Evolutionary conservation across 768 basidiomycete species (phyloP), one percentile per base, ranked within the genome.

Genomic region (Termitomyces sp.): DNA sequence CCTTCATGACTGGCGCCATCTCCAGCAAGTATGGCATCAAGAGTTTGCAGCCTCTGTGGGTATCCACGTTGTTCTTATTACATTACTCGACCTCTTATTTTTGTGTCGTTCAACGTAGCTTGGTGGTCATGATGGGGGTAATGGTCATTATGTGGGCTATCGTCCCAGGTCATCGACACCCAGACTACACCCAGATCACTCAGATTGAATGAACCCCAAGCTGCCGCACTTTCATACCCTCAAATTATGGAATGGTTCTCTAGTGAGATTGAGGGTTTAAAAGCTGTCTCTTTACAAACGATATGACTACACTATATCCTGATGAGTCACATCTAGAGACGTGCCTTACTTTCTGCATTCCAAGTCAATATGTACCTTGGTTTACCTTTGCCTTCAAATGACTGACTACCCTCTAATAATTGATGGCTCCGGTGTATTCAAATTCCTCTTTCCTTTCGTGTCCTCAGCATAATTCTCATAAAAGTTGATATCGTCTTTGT

Each of bases 381-480:
- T 22, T 45, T 31, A 48, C 31, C 48, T 9, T 49, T 47, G 8
- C 18, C 30, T 12, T 12, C 12, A 42, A 42, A 42, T 42, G 41
- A 39, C 39, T 16, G 15, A 15, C 18, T 39, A 58, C 9, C 50
- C 37, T 30, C 27, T 54, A 24, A 59, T n/a, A 15, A 57, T 50
- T 15, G 58, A 59, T 2, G 60, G 61, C 15, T 63, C 59, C n/a
- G 61, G 62, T 20, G 59, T 63, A 34, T 60, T 42, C 8, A 72
- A 62, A 60, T 74, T 78, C 62, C 81, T 76, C 73, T 86, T 87
- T 16, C 84, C 85, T 64, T 79, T 83, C 53, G 85, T 87, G 65
- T 86, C 85, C 70, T 89, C 87, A 15, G 91, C 90, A 68, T 91
- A 93, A 67, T 93, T 93, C 78, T 93, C 91, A 64, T 93, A 93